Conservation (phyloP, 1,284 basidiomycete species). For the Phellopilus nigrolimitatus region DNA sequence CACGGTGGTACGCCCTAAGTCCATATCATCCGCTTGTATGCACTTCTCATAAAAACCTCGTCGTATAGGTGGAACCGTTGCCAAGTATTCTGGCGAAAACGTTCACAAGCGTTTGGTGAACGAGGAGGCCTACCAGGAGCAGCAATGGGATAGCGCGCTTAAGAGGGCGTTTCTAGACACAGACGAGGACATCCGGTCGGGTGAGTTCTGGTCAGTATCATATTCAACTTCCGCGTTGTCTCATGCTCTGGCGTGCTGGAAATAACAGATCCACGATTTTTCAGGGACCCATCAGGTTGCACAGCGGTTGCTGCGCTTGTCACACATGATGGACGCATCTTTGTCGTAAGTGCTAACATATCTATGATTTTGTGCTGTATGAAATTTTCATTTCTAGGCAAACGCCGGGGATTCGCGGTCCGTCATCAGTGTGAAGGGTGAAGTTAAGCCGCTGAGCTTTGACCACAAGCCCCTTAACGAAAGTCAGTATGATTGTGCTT, state of each 20-base stretch:
- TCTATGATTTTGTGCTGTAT: slow-evolving; percentile 3
- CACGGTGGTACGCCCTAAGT: slow-evolving; percentile 80
- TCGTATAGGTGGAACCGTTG: slow-evolving; percentile 74
- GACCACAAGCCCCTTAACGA: slow-evolving; percentile 96
- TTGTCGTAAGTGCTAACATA: slow-evolving; percentile 53
- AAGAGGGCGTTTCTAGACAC: slow-evolving; percentile 91
- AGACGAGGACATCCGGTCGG: slow-evolving; percentile 88
- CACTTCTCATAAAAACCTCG: not conserved
- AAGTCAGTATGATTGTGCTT: slow-evolving; percentile 41
- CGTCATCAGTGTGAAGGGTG: slow-evolving; percentile 84
- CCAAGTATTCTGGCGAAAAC: slow-evolving; percentile 87
- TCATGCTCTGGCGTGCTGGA: slow-evolving; percentile 21
- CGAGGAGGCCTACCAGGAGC: slow-evolving; percentile 70
- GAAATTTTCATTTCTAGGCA: slow-evolving; percentile 51
- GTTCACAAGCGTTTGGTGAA: slow-evolving; percentile 77
- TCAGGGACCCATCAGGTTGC: slow-evolving; percentile 92
- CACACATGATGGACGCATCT: slow-evolving; percentile 75
- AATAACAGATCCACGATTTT: slow-evolving; percentile 73
- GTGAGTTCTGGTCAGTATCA: slow-evolving; percentile 41
- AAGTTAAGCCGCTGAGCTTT: slow-evolving; percentile 83
- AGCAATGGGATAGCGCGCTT: slow-evolving; percentile 73
- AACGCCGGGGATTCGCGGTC: slow-evolving; percentile 97
- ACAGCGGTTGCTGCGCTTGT: slow-evolving; percentile 90
- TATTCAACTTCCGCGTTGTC: slow-evolving; percentile 15
- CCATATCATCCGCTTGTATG: slow-evolving; percentile 2